phyloP scores from a whole-genome alignment of 169 alveolate species.

The Eimeria tenella region DNA sequence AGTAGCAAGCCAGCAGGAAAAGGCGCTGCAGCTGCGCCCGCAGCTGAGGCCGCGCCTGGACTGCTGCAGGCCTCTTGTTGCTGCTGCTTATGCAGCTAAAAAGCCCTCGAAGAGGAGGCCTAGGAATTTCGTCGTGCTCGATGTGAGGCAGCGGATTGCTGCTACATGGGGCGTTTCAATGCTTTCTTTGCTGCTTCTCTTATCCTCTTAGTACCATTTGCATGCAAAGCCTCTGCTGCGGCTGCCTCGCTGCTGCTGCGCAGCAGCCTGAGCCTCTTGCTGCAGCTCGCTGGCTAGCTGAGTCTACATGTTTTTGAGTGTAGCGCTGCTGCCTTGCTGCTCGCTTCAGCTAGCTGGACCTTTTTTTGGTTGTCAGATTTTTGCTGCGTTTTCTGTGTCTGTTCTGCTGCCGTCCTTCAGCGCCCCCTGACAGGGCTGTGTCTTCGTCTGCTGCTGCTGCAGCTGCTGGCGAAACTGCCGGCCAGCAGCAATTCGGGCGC shows the following conservation, averaged over 20 bases:
- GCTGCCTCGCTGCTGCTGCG: not conserved
- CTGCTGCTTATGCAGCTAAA: constrained; percentile 5
- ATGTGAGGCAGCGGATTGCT: not conserved
- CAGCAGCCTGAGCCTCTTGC: not conserved
- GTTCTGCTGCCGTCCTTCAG: not conserved
- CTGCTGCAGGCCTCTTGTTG: not conserved
- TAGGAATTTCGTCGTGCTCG: not conserved
- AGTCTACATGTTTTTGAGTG: not conserved
- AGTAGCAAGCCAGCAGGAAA: not conserved
- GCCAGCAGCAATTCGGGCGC: not conserved
- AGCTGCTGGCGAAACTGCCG: not conserved
- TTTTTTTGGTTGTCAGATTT: not conserved
- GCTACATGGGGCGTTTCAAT: not conserved
- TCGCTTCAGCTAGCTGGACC: not conserved
- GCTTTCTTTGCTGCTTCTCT: not conserved
- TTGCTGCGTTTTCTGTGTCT: not conserved
- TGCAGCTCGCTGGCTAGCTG: not conserved
- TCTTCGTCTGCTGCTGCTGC: not conserved
- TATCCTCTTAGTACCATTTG: too few species aligned
- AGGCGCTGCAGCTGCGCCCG: constrained; percentile 23
- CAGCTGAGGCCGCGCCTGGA: not conserved
- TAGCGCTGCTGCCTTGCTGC: not conserved
- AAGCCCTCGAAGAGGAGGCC: not conserved
- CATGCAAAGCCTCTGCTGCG: too few species aligned
- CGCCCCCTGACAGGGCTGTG: constrained; percentile 36